These are phyloP conservation scores for Chalara sp. DNA, from an alignment of 2,329 filamentous ascomycete species.

Conservation along the genomic window DNA sequence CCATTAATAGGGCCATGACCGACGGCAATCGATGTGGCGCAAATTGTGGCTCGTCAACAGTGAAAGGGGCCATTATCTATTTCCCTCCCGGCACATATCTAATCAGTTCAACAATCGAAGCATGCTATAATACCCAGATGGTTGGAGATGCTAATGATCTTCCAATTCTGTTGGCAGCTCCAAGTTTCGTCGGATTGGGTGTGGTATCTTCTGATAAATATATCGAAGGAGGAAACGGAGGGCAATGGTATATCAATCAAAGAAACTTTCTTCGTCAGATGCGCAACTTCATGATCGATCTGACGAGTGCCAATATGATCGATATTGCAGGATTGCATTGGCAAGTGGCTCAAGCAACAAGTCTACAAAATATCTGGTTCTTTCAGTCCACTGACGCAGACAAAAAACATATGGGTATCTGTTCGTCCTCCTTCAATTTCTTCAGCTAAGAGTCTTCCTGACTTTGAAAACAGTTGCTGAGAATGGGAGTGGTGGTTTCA, in stretches of 20 bases:
- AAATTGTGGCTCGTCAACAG: background rate
- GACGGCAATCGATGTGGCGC: background rate
- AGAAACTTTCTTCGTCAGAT: slow-evolving; percentile 29
- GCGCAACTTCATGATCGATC: slow-evolving; percentile 56
- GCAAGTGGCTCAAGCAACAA: slow-evolving; percentile 47
- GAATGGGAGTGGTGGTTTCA: slow-evolving; percentile 44
- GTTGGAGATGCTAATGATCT: background rate
- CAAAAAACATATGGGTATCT: background rate
- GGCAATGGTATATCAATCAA: background rate
- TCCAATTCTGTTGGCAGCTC: background rate
- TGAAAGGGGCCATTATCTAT: background rate
- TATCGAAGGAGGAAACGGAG: background rate
- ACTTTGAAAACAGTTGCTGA: too few species aligned
- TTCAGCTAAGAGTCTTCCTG: too few species aligned
- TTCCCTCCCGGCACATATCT: background rate
- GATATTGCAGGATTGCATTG: slow-evolving; percentile 36
- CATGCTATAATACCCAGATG: background rate
- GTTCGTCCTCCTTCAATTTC: too few species aligned
- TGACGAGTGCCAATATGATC: slow-evolving; percentile 19
- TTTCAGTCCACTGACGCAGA: background rate
- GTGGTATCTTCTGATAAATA: background rate
- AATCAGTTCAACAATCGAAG: background rate
- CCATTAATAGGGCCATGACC: background rate
- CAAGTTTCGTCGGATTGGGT: background rate
- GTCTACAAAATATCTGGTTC: slow-evolving; percentile 54